phyloP scores from a whole-genome alignment of 352 stramenopile species.

The Pythium apleroticum region DNA sequence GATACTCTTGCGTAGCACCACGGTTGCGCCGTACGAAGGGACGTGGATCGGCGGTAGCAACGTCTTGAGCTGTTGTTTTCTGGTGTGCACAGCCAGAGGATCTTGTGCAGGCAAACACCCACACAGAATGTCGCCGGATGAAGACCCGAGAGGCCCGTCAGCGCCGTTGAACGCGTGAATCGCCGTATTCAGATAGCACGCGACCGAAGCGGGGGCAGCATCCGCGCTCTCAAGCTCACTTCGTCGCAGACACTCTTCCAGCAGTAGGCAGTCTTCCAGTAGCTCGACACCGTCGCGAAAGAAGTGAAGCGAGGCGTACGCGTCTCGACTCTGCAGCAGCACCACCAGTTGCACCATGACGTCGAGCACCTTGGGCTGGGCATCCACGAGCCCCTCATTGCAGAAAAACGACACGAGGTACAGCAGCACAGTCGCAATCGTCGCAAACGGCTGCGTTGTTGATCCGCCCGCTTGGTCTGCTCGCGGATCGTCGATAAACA shows the following conservation, averaged over 20 bases:
- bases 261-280: conserved; percentile 31
- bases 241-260: conserved; percentile 27
- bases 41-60: conserved; percentile 24
- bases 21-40: conserved; percentile 6
- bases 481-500: conserved; percentile 25
- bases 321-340: conserved; percentile 25
- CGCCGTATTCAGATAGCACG: conserved; percentile 33
- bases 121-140: conserved; percentile 18
- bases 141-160: conserved; percentile 22
- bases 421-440: conserved; percentile 30
- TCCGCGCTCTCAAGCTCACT: conserved; percentile 7
- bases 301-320: conserved; percentile 29
- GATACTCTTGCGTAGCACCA: conserved; percentile 22
- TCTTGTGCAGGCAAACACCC: conserved; percentile 28
- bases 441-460: conserved; percentile 23
- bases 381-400: conserved; percentile 21
- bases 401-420: conserved; percentile 32
- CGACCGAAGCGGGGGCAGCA: conserved; percentile 11
- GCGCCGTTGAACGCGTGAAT: conserved; percentile 32
- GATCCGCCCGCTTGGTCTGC: not conserved
- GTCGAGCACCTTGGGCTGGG: conserved; percentile 17
- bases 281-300: conserved; percentile 28
- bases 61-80: conserved; percentile 28
- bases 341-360: conserved; percentile 25
- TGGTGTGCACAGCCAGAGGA: not conserved